Evolutionary conservation across 306 rosid genomes (phyloP).

Genomic region (Pyrus betulifolia): DNA sequence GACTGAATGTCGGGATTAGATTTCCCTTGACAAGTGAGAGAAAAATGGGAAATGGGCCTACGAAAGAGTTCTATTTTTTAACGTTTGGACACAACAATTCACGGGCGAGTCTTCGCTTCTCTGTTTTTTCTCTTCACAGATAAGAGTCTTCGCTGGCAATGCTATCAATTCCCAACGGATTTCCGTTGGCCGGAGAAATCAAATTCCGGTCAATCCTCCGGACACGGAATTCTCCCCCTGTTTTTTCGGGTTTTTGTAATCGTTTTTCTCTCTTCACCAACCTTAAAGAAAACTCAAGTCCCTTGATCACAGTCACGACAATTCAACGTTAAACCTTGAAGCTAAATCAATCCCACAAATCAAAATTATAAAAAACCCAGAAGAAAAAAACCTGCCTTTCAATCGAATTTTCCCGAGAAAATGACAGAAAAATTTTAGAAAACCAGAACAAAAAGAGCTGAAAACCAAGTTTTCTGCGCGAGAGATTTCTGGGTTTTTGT

Average conservation of each 20-base stretch:
- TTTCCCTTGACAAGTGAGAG: constrained; percentile 22
- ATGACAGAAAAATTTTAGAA: background rate
- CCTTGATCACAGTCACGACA: constrained; percentile 1
- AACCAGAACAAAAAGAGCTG: background rate
- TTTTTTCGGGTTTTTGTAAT: background rate
- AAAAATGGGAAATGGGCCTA: constrained; percentile 23
- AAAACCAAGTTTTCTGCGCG: background rate
- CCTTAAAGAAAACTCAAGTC: constrained; percentile 58
- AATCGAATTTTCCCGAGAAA: constrained; percentile 4
- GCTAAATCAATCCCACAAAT: constrained; percentile 21
- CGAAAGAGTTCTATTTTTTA: constrained; percentile 32
- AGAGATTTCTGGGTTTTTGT: background rate
- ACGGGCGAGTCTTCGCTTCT: constrained; percentile 19
- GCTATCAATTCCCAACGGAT: constrained; percentile 19
- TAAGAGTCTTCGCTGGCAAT: constrained; percentile 38
- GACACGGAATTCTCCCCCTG: background rate
- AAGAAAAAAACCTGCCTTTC: background rate
- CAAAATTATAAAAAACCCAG: background rate
- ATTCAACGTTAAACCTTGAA: constrained; percentile 35
- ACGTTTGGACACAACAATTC: constrained; percentile 31
- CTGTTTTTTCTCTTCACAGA: constrained; percentile 3
- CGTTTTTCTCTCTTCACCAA: constrained; percentile 14
- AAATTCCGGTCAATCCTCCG: constrained; percentile 4
- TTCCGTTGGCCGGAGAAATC: constrained; percentile 11
- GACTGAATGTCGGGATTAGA: constrained; percentile 38